Conservation (phyloP, 1,139 yeast species). For the Pichia sp. region DNA sequence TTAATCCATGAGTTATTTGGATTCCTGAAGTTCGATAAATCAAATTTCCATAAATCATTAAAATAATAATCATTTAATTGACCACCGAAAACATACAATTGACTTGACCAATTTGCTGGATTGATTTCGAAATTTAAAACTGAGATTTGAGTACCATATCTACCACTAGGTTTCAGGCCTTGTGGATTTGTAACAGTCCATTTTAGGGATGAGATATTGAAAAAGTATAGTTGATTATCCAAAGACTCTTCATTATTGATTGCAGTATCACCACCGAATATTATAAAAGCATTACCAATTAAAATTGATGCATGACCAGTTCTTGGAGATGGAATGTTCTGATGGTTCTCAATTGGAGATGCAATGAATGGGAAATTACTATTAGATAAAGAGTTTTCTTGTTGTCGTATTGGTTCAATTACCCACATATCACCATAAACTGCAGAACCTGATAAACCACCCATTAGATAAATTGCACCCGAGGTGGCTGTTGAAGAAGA, state of each 20-base stretch:
- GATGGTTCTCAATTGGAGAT: constrained; percentile 58
- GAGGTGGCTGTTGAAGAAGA: constrained; percentile 68
- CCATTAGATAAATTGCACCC: constrained; percentile 84
- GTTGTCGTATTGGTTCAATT: constrained; percentile 42
- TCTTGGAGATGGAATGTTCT: constrained; percentile 84
- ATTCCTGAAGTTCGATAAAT: constrained; percentile 78
- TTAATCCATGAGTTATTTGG: constrained; percentile 82
- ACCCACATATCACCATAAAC: constrained; percentile 96
- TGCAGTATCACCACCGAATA: constrained; percentile 95
- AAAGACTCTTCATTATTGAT: constrained; percentile 70
- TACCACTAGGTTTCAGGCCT: constrained; percentile 80
- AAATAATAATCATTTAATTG: constrained; percentile 85
- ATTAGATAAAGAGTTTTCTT: constrained; percentile 16
- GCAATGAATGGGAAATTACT: constrained; percentile 41
- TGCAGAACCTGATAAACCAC: constrained; percentile 87
- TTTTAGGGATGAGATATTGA: constrained; percentile 82
- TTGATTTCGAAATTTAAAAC: constrained; percentile 30
- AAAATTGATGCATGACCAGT: constrained; percentile 93
- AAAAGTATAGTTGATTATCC: constrained; percentile 80
- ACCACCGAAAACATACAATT: constrained; percentile 84
- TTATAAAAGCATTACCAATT: constrained; percentile 90
- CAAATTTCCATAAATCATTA: constrained; percentile 81
- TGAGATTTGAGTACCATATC: constrained; percentile 84
- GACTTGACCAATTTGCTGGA: constrained; percentile 28
- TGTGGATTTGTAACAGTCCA: constrained; percentile 86